phyloP scores from a whole-genome alignment of 1,139 yeast species.

The Schwanniomyces etchellsii region DNA sequence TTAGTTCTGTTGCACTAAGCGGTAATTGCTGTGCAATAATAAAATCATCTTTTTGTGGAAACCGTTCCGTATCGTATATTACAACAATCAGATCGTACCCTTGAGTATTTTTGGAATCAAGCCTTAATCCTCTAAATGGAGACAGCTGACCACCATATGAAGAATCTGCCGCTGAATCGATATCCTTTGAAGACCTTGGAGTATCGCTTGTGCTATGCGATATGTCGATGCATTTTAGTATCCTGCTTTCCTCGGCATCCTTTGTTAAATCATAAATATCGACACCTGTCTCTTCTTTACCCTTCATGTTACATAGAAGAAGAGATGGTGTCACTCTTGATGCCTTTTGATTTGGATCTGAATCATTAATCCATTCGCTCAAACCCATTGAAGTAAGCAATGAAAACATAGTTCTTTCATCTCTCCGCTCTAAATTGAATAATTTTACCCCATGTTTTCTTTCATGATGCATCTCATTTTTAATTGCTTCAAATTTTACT shows the following conservation, averaged over 20 bases:
- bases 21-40: slow-evolving; percentile 22
- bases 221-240: slow-evolving; percentile 40
- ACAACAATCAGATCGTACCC: slow-evolving; percentile 47
- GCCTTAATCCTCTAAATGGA: slow-evolving; percentile 45
- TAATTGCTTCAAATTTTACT: no score
- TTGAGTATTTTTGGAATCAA: slow-evolving; percentile 26
- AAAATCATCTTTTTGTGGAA: slow-evolving; percentile 32
- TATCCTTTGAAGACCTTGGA: slow-evolving; percentile 38
- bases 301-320: slow-evolving; percentile 12
- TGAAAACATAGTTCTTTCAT: slow-evolving; percentile 8
- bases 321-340: not conserved
- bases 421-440: slow-evolving; percentile 1
- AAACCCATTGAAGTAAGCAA: slow-evolving; percentile 12
- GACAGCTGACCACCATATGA: slow-evolving; percentile 41
- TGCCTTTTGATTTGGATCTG: not conserved
- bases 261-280: slow-evolving; percentile 16
- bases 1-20: slow-evolving; percentile 12
- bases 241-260: slow-evolving; percentile 13
- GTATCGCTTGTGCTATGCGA: slow-evolving; percentile 26
- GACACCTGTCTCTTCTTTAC: not conserved
- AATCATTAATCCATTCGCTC: slow-evolving; percentile 6
- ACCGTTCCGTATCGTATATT: slow-evolving; percentile 16
- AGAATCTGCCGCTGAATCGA: slow-evolving; percentile 38
- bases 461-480: no score
- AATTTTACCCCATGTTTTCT: slow-evolving; percentile 4